A percentile compares a stretch with the other conserved stretches of the same genome.
phyloP scores from a whole-genome alignment of 2,329 filamentous ascomycete genomes.

The Alternaria sp. region DNA sequence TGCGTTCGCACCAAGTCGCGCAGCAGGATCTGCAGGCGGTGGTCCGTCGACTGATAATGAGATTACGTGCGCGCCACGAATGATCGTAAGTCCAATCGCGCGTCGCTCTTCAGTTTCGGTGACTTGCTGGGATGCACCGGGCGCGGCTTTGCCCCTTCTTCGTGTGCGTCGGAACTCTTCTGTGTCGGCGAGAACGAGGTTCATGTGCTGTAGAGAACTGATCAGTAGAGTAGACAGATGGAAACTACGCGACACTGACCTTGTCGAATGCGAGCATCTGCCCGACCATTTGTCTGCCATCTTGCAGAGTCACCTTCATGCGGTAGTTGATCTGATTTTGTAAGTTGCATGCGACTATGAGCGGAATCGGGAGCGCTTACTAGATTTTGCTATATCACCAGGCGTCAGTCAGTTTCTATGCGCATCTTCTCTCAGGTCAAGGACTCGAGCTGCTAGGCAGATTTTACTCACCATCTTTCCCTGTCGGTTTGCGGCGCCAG shows the following conservation, averaged over 20 bases:
- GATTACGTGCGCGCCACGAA: slow-evolving; percentile 93
- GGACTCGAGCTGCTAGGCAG: slow-evolving; percentile 48
- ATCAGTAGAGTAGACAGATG: slow-evolving; percentile 23
- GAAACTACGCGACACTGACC: slow-evolving; percentile 59
- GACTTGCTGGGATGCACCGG: slow-evolving; percentile 68
- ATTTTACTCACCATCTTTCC: slow-evolving; percentile 92
- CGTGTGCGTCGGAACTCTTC: slow-evolving; percentile 63
- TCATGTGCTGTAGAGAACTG: slow-evolving; percentile 80
- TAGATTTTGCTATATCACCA: slow-evolving; percentile 67
- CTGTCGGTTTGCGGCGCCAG: slow-evolving; percentile 76
- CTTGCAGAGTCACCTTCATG: slow-evolving; percentile 95
- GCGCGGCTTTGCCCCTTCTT: slow-evolving; percentile 69
- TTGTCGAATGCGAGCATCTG: slow-evolving; percentile 99
- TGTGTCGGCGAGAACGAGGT: slow-evolving; percentile 96
- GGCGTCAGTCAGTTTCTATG: slow-evolving; percentile 55
- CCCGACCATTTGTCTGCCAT: slow-evolving; percentile 94
- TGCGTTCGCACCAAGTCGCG: slow-evolving; percentile 80
- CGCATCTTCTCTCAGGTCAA: slow-evolving; percentile 55
- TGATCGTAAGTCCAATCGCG: slow-evolving; percentile 92
- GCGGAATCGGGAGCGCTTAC: slow-evolving; percentile 58
- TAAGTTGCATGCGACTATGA: slow-evolving; percentile 31
- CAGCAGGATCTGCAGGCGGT: slow-evolving; percentile 90
- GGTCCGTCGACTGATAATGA: slow-evolving; percentile 95
- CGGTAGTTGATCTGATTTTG: slow-evolving; percentile 90
- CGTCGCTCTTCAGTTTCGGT: slow-evolving; percentile 96